Evolutionary conservation across 768 basidiomycete species (phyloP), one percentile per base, ranked within the genome.

Genomic region (Suillus subaureus): DNA sequence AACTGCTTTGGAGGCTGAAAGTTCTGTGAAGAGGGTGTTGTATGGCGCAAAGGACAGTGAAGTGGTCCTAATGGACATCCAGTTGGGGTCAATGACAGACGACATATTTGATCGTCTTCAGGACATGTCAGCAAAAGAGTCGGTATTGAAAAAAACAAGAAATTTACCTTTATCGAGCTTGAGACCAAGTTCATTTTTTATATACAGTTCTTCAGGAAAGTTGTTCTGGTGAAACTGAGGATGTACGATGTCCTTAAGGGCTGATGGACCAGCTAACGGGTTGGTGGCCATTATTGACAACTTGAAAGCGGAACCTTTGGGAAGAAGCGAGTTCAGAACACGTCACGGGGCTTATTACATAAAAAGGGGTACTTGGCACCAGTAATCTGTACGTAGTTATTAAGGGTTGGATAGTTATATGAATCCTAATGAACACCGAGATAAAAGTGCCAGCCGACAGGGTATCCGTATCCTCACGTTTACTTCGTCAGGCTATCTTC

Each of bases 171-270:
- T 93, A 79, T 97, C 96, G 40, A 98, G 88, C 77, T 95, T 96
- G 70, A 96, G 79, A 42, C 89, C 88, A 16, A 94, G 84, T 56
- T 96, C 91, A 35, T 83, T 82, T 77, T 98, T 97, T 71, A 95
- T 84, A 73, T 86, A 92, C 4, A 81, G 72, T 75, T 98, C 96
- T 64, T 91, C 89, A 51, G 87, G 81, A 64, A 97, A 90, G 76
- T 93, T 92, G 68, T 95, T 93, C 77, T 98, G 96, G 77, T 97
- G 95, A 74, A 97, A 96, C 73, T 97, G 95, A 2, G 96, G 96
- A 68, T 89, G 79, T 57, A 98, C 83, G 67, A 94, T 80, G 77
- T 94, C 92, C 71, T 81, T 83, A 65, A 89, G 81, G 21, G 80
- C 68, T 52, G 87, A 89, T 21, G 87, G 87, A 9, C 83, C 87